These are phyloP conservation scores for Mycena alexandri DNA, from an alignment of 768 basidiomycete species.

Conservation along the genomic window DNA sequence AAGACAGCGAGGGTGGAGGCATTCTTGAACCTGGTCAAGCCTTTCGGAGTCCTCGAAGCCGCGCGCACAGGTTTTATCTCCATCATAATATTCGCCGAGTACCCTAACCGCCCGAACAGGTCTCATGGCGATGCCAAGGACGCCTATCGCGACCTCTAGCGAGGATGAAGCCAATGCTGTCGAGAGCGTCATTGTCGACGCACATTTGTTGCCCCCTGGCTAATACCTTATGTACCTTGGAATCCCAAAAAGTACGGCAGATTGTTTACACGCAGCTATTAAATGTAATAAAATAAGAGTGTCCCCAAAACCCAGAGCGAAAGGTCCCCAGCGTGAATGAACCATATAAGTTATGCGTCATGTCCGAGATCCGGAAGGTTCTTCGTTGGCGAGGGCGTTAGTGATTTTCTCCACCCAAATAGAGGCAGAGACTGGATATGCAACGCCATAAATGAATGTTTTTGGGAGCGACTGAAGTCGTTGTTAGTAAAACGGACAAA, in stretches of 20 bases:
- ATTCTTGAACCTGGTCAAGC: constrained; percentile 90
- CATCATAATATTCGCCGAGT: constrained; percentile 8
- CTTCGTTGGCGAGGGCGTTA: constrained; percentile 32
- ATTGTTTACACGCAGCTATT: constrained; percentile 19
- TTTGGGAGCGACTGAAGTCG: constrained; percentile 45
- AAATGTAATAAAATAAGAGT: constrained; percentile 25
- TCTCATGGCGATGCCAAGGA: constrained; percentile 98
- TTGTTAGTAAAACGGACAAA: not conserved
- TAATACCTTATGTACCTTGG: constrained; percentile 50
- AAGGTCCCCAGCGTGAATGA: constrained; percentile 31
- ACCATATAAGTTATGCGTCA: constrained; percentile 21
- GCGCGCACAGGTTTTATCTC: constrained; percentile 85
- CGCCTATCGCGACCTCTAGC: constrained; percentile 78
- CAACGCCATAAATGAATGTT: constrained; percentile 58
- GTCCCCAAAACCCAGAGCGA: constrained; percentile 12
- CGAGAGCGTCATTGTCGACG: constrained; percentile 80
- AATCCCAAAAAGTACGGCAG: constrained; percentile 27
- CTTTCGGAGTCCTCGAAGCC: constrained; percentile 95
- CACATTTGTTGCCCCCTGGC: constrained; percentile 94
- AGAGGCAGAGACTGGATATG: constrained; percentile 44
- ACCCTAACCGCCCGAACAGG: constrained; percentile 60
- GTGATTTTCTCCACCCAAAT: constrained; percentile 32
- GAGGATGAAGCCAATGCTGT: constrained; percentile 55
- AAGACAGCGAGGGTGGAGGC: constrained; percentile 94
- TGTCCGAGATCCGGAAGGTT: constrained; percentile 21